A percentile compares a stretch with the other conserved stretches of the same genome.
phyloP scores from a whole-genome alignment of 768 basidiomycete genomes.

The Lentinus tigrinus region DNA sequence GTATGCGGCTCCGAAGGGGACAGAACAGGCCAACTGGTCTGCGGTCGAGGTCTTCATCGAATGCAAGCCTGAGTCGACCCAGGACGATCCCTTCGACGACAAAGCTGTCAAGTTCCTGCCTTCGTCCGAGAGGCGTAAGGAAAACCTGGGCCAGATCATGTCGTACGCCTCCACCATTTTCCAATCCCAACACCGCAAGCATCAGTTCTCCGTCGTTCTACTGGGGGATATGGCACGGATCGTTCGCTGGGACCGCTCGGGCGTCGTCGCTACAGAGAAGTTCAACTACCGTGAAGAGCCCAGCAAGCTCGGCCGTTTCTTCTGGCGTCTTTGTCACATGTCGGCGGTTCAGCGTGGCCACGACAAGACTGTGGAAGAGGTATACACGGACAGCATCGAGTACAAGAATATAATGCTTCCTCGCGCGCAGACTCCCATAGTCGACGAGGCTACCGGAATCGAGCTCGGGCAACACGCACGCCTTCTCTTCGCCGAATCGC shows the following conservation, averaged over 20 bases:
- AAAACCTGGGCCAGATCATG: constrained; percentile 1
- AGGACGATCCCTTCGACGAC: constrained; percentile 3
- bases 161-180: not conserved
- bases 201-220: not conserved
- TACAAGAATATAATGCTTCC: not conserved
- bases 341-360: not conserved
- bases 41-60: constrained; percentile 1
- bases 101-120: not conserved
- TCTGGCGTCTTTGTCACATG: not conserved
- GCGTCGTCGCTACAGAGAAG: not conserved
- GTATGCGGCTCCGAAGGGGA: not conserved
- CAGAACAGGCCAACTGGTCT: not conserved
- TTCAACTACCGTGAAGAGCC: constrained; percentile 1
- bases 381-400: not conserved
- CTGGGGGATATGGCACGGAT: not conserved
- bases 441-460: not conserved
- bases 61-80: not conserved
- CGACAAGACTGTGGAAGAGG: not conserved
- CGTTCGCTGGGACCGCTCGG: constrained; percentile 4
- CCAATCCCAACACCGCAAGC: constrained; percentile 2
- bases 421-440: not conserved
- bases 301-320: not conserved
- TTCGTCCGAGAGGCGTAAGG: not conserved
- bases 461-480: not conserved
- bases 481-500: not conserved